Evolutionary conservation across 208 protist genomes (phyloP), one percentile per base, ranked within the genome.

Genomic region (Acanthamoeba quina): DNA sequence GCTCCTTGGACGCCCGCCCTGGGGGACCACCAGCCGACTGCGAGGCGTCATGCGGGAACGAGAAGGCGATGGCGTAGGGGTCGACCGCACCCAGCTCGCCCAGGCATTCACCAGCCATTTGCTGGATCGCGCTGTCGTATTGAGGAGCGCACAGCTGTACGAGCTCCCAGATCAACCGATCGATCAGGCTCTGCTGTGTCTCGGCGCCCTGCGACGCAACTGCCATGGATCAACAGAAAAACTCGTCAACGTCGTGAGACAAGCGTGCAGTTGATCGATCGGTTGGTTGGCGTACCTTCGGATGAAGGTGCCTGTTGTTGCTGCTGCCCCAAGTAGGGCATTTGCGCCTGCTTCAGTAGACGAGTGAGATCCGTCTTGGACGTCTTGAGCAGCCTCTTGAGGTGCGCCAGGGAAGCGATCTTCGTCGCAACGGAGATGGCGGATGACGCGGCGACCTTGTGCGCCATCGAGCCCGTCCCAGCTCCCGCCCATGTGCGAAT

Each of bases 61-160:
- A 93, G 37, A 93, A 93, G 41, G 89, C 60, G 24, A 80, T 93
- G 44, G 89, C 89, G 64, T 82, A 93, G 21, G 89, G 89, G 60
- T 93, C 89, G 5, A 93, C 89, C 11, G 68, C 89, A 21, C 89
- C 89, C 21, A 93, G 89, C 41, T 93, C 89, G 11, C 89, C 89
- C 60, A 93, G 66, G 44, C 89, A 93, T 10, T 93, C 89, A 24
- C 89, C 89, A 13, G 89, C 89, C 89, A 93, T 93, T 17, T 93
- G 89, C 47, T 80, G 41, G 26, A 93, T 80, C 11, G 68, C 54
- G 26, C 54, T 80, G 34, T 93, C 89, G 49, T 80, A 34, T 21
- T 93, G 89, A 17, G 60, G 89, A 19, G 89, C 60, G 68, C 89
- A 93, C 10, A 93, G 47, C 68, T 93, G 60, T 21, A 93, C 68